These are phyloP conservation scores for Sphaerulina populicola DNA, from an alignment of 2,329 filamentous ascomycete genomes.

Conservation along the genomic window DNA sequence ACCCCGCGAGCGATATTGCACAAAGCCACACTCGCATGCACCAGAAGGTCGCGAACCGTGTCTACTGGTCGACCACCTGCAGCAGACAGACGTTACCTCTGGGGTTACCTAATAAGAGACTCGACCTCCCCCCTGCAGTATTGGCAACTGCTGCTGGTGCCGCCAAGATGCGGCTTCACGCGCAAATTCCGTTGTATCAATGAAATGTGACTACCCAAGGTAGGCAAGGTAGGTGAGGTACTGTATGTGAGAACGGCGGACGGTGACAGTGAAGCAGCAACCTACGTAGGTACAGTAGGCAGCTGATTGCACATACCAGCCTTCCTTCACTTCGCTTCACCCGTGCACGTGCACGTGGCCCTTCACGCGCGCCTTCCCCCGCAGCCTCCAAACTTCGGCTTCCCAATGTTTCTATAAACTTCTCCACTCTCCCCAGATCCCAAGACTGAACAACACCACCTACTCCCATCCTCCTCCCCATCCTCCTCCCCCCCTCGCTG, in stretches of 20 bases:
- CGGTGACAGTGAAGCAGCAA: background rate
- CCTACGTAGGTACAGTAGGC: too few species aligned
- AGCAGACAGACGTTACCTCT: too few species aligned
- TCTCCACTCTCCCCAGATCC: slow-evolving; percentile 1
- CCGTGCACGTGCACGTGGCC: slow-evolving; percentile 2
- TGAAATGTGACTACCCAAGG: background rate
- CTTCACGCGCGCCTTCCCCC: background rate
- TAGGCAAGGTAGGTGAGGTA: too few species aligned
- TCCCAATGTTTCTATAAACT: too few species aligned
- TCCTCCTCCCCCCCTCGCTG: too few species aligned
- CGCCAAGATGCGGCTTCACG: slow-evolving; percentile 2
- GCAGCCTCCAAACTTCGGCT: background rate
- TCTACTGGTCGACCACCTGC: slow-evolving; percentile 1
- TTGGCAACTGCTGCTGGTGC: background rate
- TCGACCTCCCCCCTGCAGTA: slow-evolving; percentile 6
- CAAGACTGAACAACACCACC: background rate
- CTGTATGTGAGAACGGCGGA: background rate
- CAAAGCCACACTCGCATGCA: background rate
- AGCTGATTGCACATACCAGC: slow-evolving; percentile 6
- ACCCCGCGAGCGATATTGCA: slow-evolving; percentile 4
- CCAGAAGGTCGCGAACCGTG: background rate
- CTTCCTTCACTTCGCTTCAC: background rate
- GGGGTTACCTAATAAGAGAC: too few species aligned
- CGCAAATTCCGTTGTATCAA: background rate
- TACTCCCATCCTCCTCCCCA: too few species aligned